These are phyloP conservation scores for Mucor saturninus DNA, from an alignment of 371 early-diverging fungal genomes.

Conservation along the genomic window DNA sequence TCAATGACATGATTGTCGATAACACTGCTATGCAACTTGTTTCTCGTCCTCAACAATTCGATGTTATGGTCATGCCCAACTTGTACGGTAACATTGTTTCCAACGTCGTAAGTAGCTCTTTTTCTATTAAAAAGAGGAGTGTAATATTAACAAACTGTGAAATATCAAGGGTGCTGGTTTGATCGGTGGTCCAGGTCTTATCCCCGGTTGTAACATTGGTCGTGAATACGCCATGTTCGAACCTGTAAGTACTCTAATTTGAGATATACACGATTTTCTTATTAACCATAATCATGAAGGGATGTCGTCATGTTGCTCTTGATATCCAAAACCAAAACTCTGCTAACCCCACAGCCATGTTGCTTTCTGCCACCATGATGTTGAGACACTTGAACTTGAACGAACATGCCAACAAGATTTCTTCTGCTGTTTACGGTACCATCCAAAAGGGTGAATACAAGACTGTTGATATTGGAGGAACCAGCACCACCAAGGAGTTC, in stretches of 20 bases:
- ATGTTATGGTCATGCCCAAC: constrained; percentile 98
- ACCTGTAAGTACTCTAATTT: constrained; percentile 55
- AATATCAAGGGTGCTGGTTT: constrained; percentile 81
- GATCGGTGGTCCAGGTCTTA: constrained; percentile 94
- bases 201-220: constrained; percentile 96
- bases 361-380: constrained; percentile 90
- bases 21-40: constrained; percentile 98
- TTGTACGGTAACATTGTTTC: constrained; percentile 97
- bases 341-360: constrained; percentile 93
- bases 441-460: constrained; percentile 34
- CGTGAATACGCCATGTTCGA: constrained; percentile 96
- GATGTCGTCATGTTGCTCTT: constrained; percentile 95
- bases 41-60: constrained; percentile 95
- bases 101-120: constrained; percentile 67
- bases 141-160: not conserved
- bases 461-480: constrained; percentile 55
- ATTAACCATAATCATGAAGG: constrained; percentile 28
- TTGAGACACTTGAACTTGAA: constrained; percentile 89
- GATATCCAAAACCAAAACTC: constrained; percentile 91
- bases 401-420: constrained; percentile 84
- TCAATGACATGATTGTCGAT: constrained; percentile 98
- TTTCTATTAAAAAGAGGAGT: not conserved
- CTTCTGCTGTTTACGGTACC: constrained; percentile 64
- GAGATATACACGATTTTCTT: not conserved
- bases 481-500: constrained; percentile 85